Percentiles rank a stretch among this genome's conserved stretches.
phyloP scores from a whole-genome alignment of 1,284 basidiomycete genomes.

The Sporisorium graminicola region DNA sequence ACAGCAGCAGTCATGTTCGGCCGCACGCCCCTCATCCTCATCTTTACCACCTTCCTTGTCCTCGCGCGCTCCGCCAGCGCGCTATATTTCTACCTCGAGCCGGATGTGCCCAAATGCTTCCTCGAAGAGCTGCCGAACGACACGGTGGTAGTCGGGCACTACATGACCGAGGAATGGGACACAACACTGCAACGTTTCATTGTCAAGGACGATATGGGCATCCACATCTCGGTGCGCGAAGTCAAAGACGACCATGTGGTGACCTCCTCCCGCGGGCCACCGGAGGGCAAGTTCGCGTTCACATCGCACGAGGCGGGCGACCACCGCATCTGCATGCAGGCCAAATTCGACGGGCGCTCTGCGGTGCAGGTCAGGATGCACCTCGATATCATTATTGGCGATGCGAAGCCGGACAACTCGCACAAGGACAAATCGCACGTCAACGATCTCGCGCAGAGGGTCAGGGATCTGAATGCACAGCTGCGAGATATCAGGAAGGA shows the following conservation, averaged over 20 bases:
- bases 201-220: conserved; percentile 83
- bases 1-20: conserved; percentile 23
- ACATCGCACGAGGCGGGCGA: conserved; percentile 96
- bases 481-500: conserved; percentile 92
- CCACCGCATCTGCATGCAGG: conserved; percentile 94
- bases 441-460: conserved; percentile 84
- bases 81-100: conserved; percentile 72
- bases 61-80: conserved; percentile 23
- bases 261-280: conserved; percentile 87
- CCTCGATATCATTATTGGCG: conserved; percentile 91
- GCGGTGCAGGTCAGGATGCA: conserved; percentile 91
- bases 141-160: conserved; percentile 89
- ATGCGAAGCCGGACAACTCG: conserved; percentile 78
- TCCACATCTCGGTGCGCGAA: conserved; percentile 82
- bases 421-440: conserved; percentile 75
- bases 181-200: conserved; percentile 79
- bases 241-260: conserved; percentile 60
- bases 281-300: conserved; percentile 94
- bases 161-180: conserved; percentile 85
- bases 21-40: conserved; percentile 4
- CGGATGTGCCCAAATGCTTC: conserved; percentile 77
- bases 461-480: conserved; percentile 91
- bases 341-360: conserved; percentile 74
- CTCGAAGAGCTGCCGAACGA: conserved; percentile 96
- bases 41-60: conserved; percentile 24